These are phyloP conservation scores for Syzygium malaccense DNA, from an alignment of 441 rosid genomes.

Conservation along the genomic window DNA sequence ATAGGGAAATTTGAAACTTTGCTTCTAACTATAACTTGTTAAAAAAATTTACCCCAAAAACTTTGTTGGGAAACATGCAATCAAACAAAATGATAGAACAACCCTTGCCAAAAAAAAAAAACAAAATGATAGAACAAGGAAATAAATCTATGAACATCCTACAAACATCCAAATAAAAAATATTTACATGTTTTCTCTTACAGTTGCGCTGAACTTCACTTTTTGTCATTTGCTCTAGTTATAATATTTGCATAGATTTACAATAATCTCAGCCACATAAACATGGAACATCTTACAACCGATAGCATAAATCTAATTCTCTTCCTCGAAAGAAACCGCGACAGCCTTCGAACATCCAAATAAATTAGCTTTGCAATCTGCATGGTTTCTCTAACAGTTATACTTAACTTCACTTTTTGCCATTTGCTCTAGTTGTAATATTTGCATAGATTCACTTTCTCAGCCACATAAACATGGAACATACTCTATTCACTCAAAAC, in stretches of 20 bases:
- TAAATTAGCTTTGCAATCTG: not conserved
- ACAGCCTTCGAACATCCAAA: too few relatives aligned
- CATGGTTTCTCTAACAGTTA: not conserved
- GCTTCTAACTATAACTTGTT: not conserved
- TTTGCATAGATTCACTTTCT: not conserved
- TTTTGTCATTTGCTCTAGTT: too few relatives aligned
- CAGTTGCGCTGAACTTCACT: too few relatives aligned
- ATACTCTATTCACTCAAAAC: too few relatives aligned
- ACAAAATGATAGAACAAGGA: not conserved
- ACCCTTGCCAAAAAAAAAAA: too few relatives aligned
- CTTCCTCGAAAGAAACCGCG: not conserved
- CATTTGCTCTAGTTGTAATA: not conserved
- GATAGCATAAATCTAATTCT: rapidly evolving
- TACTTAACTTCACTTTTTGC: not conserved
- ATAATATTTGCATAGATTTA: too few relatives aligned
- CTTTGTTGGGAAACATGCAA: not conserved
- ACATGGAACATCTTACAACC: not conserved
- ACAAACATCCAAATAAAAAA: too few relatives aligned
- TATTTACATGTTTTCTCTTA: too few relatives aligned
- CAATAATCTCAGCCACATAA: too few relatives aligned
- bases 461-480: too few relatives aligned
- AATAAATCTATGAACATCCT: not conserved
- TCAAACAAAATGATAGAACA: not conserved
- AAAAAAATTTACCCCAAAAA: not conserved
- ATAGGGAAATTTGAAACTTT: not conserved